phyloP scores from a whole-genome alignment of 1,284 basidiomycete genomes.

The Cutaneotrichosporon curvatum region DNA sequence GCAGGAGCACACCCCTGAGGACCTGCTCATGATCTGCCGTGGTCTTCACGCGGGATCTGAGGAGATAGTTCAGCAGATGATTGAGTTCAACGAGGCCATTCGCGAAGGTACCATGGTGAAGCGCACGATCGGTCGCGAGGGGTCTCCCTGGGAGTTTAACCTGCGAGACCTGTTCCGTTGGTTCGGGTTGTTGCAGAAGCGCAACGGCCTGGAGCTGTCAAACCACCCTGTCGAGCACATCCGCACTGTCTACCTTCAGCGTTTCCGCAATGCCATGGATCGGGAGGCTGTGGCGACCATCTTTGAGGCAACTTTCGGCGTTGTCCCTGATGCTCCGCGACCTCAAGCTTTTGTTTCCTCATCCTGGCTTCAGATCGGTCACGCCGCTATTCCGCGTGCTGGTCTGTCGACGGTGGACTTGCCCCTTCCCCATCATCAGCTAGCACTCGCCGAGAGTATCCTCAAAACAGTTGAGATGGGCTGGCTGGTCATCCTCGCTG shows the following conservation, averaged over 20 bases:
- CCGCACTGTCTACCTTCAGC: constrained; percentile 68
- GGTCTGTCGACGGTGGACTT: constrained; percentile 45
- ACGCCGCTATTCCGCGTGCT: constrained; percentile 53
- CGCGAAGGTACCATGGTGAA: constrained; percentile 63
- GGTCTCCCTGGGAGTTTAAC: constrained; percentile 98
- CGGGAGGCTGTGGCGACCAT: constrained; percentile 56
- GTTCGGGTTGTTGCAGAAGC: constrained; percentile 51
- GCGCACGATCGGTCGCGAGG: constrained; percentile 69
- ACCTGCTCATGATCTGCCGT: constrained; percentile 72
- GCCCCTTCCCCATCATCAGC: constrained; percentile 59
- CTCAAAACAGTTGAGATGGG: constrained; percentile 67
- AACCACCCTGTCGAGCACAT: constrained; percentile 61
- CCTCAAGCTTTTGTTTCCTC: constrained; percentile 57
- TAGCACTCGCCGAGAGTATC: constrained; percentile 66
- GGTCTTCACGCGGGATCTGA: constrained; percentile 64
- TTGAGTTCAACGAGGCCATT: constrained; percentile 70
- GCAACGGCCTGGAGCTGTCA: constrained; percentile 55
- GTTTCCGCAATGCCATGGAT: constrained; percentile 72
- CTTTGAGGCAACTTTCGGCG: constrained; percentile 59
- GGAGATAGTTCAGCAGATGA: constrained; percentile 64
- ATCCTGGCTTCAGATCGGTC: constrained; percentile 61
- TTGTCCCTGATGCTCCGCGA: constrained; percentile 36
- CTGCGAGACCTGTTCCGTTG: constrained; percentile 91
- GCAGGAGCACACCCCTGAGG: constrained; percentile 72
- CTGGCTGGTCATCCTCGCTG: constrained; percentile 85